Percentiles rank a stretch among this genome's conserved stretches.
These are phyloP conservation scores for Neospora caninum DNA, from an alignment of 169 alveolate genomes.

Conservation along the genomic window DNA sequence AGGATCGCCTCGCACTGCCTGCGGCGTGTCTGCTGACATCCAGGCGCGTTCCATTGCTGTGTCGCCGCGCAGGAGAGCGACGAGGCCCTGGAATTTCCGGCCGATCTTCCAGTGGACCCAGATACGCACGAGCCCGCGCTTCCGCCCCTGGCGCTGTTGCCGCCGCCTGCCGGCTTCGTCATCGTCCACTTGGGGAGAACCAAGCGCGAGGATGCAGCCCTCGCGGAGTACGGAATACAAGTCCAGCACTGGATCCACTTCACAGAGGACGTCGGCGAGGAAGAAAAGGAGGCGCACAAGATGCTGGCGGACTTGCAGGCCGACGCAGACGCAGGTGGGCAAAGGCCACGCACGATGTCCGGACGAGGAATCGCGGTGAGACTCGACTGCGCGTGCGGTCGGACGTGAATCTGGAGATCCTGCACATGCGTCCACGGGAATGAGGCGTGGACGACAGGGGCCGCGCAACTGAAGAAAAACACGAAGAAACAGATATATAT, in stretches of 20 bases:
- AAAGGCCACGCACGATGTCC: too few relatives aligned
- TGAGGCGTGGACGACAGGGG: too few relatives aligned
- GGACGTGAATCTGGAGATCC: too few relatives aligned
- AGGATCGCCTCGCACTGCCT: too few relatives aligned
- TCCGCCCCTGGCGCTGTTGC: conserved; percentile 2
- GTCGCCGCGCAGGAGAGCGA: not conserved
- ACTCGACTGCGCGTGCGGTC: too few relatives aligned
- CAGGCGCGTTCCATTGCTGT: too few relatives aligned
- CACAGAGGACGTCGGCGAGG: not conserved
- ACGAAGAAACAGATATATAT: too few relatives aligned
- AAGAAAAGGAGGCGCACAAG: not conserved
- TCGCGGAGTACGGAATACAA: not conserved
- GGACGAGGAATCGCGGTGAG: too few relatives aligned
- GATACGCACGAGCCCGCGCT: not conserved
- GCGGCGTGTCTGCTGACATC: too few relatives aligned
- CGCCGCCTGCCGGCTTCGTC: not conserved
- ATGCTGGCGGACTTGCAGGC: not conserved
- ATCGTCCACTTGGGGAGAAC: not conserved
- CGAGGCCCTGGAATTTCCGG: not conserved
- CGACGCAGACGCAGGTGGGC: not conserved
- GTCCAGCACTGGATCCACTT: not conserved
- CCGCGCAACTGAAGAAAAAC: too few relatives aligned
- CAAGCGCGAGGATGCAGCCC: not conserved
- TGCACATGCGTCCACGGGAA: too few relatives aligned
- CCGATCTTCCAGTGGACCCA: not conserved